Percentiles rank a stretch among this genome's conserved stretches.
phyloP scores from a whole-genome alignment of 169 alveolate species.

The Plasmodium gaboni region DNA sequence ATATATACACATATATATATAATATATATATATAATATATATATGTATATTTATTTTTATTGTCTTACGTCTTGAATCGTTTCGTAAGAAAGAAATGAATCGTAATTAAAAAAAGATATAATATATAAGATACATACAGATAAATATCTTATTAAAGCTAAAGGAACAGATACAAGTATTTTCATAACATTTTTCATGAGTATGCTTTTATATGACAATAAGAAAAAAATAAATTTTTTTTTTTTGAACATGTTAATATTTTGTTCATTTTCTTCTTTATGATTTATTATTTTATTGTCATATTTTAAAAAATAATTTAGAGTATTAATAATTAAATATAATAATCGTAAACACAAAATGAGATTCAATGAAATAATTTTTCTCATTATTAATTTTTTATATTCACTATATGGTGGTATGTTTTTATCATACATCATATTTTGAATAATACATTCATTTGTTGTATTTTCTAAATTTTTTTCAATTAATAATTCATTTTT shows the following conservation, averaged over 20 bases:
- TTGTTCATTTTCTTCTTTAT: neutral
- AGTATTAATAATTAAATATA: constrained; percentile 34
- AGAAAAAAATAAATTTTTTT: constrained; percentile 9
- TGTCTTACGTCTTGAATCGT: constrained; percentile 41
- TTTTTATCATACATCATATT: no score
- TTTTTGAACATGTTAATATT: neutral
- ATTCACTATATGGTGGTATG: no score
- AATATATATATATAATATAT: neutral
- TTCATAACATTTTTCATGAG: constrained; percentile 42
- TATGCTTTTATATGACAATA: constrained; percentile 40
- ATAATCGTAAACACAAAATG: constrained; percentile 32
- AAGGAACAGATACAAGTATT: constrained; percentile 38
- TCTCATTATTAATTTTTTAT: constrained; percentile 10
- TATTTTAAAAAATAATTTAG: constrained; percentile 23
- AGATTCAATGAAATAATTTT: constrained; percentile 27
- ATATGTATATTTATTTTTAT: neutral
- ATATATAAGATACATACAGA: constrained; percentile 41
- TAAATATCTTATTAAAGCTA: constrained; percentile 33
- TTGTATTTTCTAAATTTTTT: neutral
- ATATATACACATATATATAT: no score
- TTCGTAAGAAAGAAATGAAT: constrained; percentile 32
- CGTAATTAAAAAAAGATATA: constrained; percentile 32
- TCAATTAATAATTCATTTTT: neutral
- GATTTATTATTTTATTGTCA: neutral
- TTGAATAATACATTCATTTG: neutral